phyloP scores from a whole-genome alignment of 768 basidiomycete species.

The Peribolospora baueri region DNA sequence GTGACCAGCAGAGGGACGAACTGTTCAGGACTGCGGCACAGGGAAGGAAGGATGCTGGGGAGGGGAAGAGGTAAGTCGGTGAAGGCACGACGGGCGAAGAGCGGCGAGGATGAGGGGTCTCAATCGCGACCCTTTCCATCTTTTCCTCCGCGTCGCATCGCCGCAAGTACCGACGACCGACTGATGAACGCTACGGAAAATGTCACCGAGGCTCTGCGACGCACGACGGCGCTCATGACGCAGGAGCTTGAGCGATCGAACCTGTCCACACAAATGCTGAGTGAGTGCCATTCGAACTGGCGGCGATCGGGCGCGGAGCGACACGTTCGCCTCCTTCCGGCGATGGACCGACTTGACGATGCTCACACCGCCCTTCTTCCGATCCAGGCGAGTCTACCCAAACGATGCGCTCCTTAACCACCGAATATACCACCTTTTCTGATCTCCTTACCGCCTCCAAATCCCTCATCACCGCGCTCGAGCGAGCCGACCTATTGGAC shows the following conservation, averaged over 20 bases:
- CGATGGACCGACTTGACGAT: not conserved
- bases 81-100: no score
- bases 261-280: conserved; percentile 59
- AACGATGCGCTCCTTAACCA: conserved; percentile 46
- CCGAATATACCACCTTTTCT: conserved; percentile 49
- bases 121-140: no score
- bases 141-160: not conserved
- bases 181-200: conserved; percentile 73
- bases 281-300: conserved; percentile 22
- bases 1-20: no score
- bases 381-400: conserved; percentile 47
- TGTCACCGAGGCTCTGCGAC: conserved; percentile 64
- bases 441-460: conserved; percentile 53
- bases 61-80: no score
- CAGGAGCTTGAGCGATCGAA: conserved; percentile 75
- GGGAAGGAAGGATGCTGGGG: no score
- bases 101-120: no score
- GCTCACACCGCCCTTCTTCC: not conserved
- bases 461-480: conserved; percentile 60
- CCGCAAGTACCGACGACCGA: conserved; percentile 38
- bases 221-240: conserved; percentile 70
- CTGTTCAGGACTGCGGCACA: no score
- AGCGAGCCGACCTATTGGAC: conserved; percentile 79
- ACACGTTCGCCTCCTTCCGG: conserved; percentile 17
- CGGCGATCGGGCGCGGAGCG: not conserved